Evolutionary conservation across 2,329 filamentous ascomycete genomes (phyloP).

Genomic region (Monilinia fructicola): DNA sequence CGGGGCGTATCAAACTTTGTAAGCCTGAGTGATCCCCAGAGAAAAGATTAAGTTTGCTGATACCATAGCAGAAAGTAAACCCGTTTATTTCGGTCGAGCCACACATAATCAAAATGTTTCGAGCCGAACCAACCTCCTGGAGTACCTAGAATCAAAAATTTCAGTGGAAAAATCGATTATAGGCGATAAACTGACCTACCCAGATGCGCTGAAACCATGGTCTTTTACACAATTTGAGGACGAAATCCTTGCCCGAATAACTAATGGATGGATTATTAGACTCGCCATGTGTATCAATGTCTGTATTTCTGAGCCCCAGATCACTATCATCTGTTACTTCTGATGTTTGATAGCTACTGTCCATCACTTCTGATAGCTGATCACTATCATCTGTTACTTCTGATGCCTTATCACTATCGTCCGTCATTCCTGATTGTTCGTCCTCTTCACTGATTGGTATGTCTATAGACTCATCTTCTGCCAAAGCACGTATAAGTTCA

Average conservation of each 20-base stretch:
- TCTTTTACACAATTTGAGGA: conserved; percentile 18
- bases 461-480: conserved; percentile 8
- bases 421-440: not conserved
- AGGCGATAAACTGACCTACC: not conserved
- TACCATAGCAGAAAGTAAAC: not conserved
- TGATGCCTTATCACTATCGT: not conserved
- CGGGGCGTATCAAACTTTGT: not conserved
- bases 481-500: conserved; percentile 20
- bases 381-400: not conserved
- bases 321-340: conserved; percentile 9
- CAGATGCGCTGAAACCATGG: conserved; percentile 26
- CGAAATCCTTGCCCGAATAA: not conserved
- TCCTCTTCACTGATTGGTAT: not conserved
- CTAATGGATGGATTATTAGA: not conserved
- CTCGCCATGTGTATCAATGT: conserved; percentile 1
- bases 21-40: not conserved
- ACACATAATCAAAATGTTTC: not conserved
- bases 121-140: not conserved
- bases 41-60: not conserved
- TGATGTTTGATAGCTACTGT: not conserved
- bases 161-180: not conserved
- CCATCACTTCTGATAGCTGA: not conserved
- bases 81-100: not conserved
- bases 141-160: not conserved
- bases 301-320: conserved; percentile 3